Base-by-base conservation (phyloP, 257 asterid genomes). In the Lantana camara region DNA sequence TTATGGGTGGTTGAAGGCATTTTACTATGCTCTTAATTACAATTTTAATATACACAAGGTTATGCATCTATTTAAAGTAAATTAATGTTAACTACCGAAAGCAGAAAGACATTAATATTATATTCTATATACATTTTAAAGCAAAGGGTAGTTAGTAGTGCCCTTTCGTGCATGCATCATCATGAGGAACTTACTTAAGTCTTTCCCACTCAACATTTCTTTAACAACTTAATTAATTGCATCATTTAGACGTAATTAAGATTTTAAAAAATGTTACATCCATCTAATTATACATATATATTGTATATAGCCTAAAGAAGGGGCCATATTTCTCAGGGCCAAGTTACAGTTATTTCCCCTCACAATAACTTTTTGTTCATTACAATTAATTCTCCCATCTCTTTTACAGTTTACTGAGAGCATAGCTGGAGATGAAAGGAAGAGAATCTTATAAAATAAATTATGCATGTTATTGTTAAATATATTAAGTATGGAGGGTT, bases 171-270 rank as follows among this genome's bases (percentile, higher is more conserved):
- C 50, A 38, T 30, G 35, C 35, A 30, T 30, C 35, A 30, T 37
- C 20, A 50, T 22, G 35, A 58, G 21, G 13, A 58, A 17, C 35
- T 19, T 38, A 38, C 21, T 50, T 37, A 11, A 34, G 9, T 21
- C 1, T 40, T 58, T 58, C 7, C 64, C 64, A 57, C 63, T 53
- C 34, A 53, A 53, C 14, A n/a, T 53, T 24, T 51, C 57, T 51
- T 21, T 23, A 51, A 27, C 11, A 13, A 51, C 9, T 20, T n/a
- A n/a, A n/a, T n/a, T n/a, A n/a, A n/a, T n/a, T n/a, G n/a, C 20
- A 52, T 24, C 13, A 48, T 29, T 52, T n/a, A 6, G 3, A 52
- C 6, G 27, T 27, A 48, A n/a, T n/a, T n/a, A n/a, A 22, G 53
- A 30, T 2, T n/a, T n/a, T 9, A 19, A 7, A 47, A 27, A 52